Conservation (phyloP, 345 rosid species). For the Linum lewisii region DNA sequence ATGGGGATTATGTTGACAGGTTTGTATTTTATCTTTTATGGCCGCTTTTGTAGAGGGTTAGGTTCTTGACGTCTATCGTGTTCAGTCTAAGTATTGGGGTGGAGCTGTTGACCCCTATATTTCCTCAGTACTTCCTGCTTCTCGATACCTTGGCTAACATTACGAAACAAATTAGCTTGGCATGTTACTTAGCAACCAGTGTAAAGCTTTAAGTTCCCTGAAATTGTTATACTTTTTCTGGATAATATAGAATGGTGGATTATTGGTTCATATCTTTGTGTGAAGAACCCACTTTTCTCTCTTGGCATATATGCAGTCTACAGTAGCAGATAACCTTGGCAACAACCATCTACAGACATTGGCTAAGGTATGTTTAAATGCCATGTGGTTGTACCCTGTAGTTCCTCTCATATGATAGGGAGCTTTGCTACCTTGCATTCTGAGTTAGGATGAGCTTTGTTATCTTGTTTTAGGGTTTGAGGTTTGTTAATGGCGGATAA, state of each 20-base stretch:
- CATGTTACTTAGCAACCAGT: conserved; percentile 74
- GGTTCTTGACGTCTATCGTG: conserved; percentile 70
- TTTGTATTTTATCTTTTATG: conserved; percentile 3
- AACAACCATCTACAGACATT: conserved; percentile 82
- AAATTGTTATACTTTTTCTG: background rate
- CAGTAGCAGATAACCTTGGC: conserved; percentile 86
- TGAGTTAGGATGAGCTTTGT: too few relatives aligned
- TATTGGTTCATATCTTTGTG: conserved; percentile 1
- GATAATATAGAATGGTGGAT: background rate
- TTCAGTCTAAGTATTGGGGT: conserved; percentile 87
- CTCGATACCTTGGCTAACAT: conserved; percentile 74
- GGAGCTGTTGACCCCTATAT: conserved; percentile 75
- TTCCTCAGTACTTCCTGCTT: conserved; percentile 71
- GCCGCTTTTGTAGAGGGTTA: conserved; percentile 50
- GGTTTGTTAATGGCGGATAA: too few relatives aligned
- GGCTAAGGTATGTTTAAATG: conserved; percentile 46
- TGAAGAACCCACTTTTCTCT: background rate
- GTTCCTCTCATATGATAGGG: background rate
- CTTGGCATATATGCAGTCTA: conserved; percentile 37
- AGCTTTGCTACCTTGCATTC: background rate
- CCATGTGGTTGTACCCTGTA: background rate
- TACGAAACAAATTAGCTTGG: conserved; percentile 81
- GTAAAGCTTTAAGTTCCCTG: conserved; percentile 36
- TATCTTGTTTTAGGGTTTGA: too few relatives aligned
- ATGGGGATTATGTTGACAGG: background rate